Evolutionary conservation across 805 yeast genomes (phyloP).

Genomic region (Candida stauntonica): DNA sequence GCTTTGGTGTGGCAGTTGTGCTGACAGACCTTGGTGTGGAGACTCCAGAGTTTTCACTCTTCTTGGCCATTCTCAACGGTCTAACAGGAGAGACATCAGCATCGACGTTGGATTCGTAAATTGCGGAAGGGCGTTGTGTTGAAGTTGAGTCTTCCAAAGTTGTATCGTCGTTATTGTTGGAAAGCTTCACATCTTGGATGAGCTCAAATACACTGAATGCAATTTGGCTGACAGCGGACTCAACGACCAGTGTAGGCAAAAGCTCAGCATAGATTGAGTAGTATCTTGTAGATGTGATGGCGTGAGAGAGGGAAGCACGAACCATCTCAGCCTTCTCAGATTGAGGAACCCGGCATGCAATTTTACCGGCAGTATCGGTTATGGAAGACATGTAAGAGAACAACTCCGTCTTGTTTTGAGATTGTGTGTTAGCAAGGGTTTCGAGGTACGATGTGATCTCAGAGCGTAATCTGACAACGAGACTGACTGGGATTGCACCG

Average conservation of each 20-base stretch:
- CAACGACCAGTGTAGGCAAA: constrained; percentile 65
- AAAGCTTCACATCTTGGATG: constrained; percentile 48
- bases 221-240: constrained; percentile 73
- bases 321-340: constrained; percentile 44
- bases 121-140: constrained; percentile 1
- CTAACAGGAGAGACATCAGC: constrained; percentile 46
- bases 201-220: constrained; percentile 62
- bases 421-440: not conserved
- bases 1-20: constrained; percentile 16
- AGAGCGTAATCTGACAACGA: constrained; percentile 40
- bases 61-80: constrained; percentile 66
- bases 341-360: constrained; percentile 27
- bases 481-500: constrained; percentile 45
- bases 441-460: not conserved
- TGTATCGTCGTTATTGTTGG: constrained; percentile 6
- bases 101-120: constrained; percentile 1
- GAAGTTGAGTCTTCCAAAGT: constrained; percentile 1
- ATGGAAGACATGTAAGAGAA: constrained; percentile 50
- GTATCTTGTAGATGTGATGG: constrained; percentile 73
- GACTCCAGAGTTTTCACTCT: constrained; percentile 28
- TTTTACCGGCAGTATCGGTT: constrained; percentile 34
- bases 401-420: not conserved
- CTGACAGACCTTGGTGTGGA: constrained; percentile 14
- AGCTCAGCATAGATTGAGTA: constrained; percentile 58
- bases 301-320: constrained; percentile 66